These are phyloP conservation scores for Suhomyces pyralidae DNA, from an alignment of 805 yeast species.

Conservation along the genomic window DNA sequence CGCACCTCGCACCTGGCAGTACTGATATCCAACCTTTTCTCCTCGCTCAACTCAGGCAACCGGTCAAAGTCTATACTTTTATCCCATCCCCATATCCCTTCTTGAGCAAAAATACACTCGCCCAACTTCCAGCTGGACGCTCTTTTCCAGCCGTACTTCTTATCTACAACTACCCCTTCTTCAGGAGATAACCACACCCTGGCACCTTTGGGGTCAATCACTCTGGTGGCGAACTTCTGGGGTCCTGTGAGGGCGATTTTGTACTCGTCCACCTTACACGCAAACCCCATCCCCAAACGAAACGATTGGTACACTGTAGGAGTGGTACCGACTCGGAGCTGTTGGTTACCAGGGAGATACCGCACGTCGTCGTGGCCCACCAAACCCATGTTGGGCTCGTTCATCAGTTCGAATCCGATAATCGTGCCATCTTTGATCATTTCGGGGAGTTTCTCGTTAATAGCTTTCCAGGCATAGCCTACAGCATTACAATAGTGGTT, in stretches of 20 bases:
- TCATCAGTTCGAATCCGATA: slow-evolving; percentile 79
- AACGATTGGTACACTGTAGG: slow-evolving; percentile 80
- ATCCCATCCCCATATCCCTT: slow-evolving; percentile 68
- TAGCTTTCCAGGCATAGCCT: slow-evolving; percentile 30
- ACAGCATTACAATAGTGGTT: slow-evolving; percentile 56
- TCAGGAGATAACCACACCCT: slow-evolving; percentile 64
- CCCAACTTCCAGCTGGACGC: slow-evolving; percentile 65
- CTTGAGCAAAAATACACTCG: slow-evolving; percentile 75
- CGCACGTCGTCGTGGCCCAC: slow-evolving; percentile 60
- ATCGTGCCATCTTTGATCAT: slow-evolving; percentile 46
- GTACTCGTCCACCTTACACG: slow-evolving; percentile 66
- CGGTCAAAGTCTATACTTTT: slow-evolving; percentile 17
- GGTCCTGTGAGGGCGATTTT: slow-evolving; percentile 77
- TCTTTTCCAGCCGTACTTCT: slow-evolving; percentile 69
- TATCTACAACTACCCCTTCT: slow-evolving; percentile 46
- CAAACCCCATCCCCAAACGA: slow-evolving; percentile 73
- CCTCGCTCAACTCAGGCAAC: slow-evolving; percentile 21
- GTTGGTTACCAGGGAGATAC: slow-evolving; percentile 55
- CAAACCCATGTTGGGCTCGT: slow-evolving; percentile 81
- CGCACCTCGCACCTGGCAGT: slow-evolving; percentile 21
- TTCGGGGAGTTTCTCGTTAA: slow-evolving; percentile 24
- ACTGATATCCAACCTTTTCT: slow-evolving; percentile 24
- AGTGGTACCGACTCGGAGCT: slow-evolving; percentile 71
- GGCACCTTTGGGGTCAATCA: slow-evolving; percentile 64
- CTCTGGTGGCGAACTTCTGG: slow-evolving; percentile 51